Conservation (phyloP, 139 green algal genomes). For the Chlamydomonas asymmetrica region DNA sequence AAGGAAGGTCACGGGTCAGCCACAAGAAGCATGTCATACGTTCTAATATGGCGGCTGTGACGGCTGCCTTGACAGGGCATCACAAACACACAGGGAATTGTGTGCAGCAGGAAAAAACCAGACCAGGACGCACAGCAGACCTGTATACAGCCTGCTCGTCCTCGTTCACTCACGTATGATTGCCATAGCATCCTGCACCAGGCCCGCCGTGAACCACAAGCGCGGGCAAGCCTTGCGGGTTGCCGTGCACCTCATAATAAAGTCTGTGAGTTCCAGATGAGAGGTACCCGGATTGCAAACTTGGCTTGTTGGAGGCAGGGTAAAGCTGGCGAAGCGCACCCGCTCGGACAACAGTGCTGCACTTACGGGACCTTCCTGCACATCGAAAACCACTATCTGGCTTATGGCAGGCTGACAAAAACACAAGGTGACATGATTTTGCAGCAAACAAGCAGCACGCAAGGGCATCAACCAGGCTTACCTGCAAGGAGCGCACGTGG, state of each 20-base stretch:
- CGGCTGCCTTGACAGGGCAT: too few species aligned
- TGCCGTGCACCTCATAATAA: slow-evolving; percentile 57
- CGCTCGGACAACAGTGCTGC: too few species aligned
- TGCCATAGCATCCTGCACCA: slow-evolving; percentile 61
- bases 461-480: too few species aligned
- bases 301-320: neutral
- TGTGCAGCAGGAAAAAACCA: neutral
- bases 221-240: slow-evolving; percentile 42
- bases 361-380: too few species aligned
- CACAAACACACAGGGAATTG: neutral
- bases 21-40: neutral
- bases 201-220: slow-evolving; percentile 72
- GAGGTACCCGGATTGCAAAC: slow-evolving; percentile 9
- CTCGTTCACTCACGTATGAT: slow-evolving; percentile 54
- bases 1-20: neutral
- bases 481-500: too few species aligned
- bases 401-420: too few species aligned
- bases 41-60: neutral
- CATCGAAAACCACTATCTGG: too few species aligned
- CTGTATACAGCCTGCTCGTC: neutral
- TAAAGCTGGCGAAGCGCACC: too few species aligned
- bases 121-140: neutral
- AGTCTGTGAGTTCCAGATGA: slow-evolving; percentile 47
- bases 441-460: too few species aligned
- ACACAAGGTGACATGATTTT: too few species aligned